phyloP scores from a whole-genome alignment of 2,329 filamentous ascomycete genomes.

The Nannizziopsis arthrosporioides region DNA sequence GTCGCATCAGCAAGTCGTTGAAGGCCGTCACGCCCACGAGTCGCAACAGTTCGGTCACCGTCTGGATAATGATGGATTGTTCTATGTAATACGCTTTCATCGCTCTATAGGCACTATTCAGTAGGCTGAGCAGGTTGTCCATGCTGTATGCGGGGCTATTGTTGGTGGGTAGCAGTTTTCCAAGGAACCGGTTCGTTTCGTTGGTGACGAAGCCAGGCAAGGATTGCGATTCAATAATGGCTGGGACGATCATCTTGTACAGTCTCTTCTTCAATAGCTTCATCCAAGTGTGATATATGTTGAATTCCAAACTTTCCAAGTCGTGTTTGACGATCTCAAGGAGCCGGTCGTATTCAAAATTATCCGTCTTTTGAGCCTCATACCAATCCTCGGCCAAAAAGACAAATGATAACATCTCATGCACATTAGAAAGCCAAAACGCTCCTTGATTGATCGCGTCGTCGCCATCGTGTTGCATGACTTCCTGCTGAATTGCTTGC shows the following conservation, averaged over 20 bases:
- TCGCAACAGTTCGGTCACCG: constrained; percentile 81
- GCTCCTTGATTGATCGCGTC: constrained; percentile 94
- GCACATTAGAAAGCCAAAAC: constrained; percentile 98
- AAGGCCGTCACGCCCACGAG: constrained; percentile 96
- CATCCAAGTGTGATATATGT: constrained; percentile 99
- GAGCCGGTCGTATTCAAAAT: constrained; percentile 95
- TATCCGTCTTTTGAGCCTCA: constrained; percentile 97
- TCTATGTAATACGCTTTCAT: constrained; percentile 99
- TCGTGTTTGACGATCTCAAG: constrained; percentile 99
- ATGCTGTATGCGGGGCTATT: constrained; percentile 95
- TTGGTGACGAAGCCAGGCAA: constrained; percentile 97
- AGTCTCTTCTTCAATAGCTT: constrained; percentile 99
- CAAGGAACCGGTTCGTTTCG: constrained; percentile 94
- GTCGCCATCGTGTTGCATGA: constrained; percentile 97
- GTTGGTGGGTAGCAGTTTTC: constrained; percentile 86
- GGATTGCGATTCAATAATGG: constrained; percentile 97
- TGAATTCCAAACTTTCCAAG: constrained; percentile 94
- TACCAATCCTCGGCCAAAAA: constrained; percentile 99
- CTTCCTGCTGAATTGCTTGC: constrained; percentile 98
- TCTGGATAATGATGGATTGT: constrained; percentile 90
- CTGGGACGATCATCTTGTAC: constrained; percentile 98
- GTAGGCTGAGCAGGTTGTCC: constrained; percentile 89
- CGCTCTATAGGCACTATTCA: constrained; percentile 95
- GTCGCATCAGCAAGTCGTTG: constrained; percentile 93
- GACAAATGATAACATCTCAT: constrained; percentile 99